Evolutionary conservation across 2,329 filamentous ascomycete genomes (phyloP).

Genomic region (Trichoderma cornu-damae): DNA sequence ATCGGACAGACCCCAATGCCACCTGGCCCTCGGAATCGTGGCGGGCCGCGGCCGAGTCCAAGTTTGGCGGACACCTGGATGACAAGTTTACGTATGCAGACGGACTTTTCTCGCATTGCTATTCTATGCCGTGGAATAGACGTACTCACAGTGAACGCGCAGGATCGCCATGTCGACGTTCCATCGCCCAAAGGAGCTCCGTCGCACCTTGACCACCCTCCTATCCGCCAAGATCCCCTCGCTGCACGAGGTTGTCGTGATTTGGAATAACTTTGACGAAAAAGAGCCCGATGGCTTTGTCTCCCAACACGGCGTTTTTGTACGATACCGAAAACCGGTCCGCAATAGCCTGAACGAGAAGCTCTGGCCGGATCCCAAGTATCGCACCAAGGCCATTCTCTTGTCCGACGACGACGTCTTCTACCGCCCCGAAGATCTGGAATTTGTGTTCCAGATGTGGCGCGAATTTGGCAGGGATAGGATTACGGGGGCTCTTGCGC

Average conservation of each 20-base stretch:
- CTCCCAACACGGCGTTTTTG: slow-evolving; percentile 30
- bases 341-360: slow-evolving; percentile 37
- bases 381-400: slow-evolving; percentile 37
- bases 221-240: slow-evolving; percentile 32
- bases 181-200: slow-evolving; percentile 34
- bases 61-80: slow-evolving; percentile 25
- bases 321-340: slow-evolving; percentile 32
- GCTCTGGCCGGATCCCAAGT: slow-evolving; percentile 34
- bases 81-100: slow-evolving; percentile 32
- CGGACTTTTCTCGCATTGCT: neutral
- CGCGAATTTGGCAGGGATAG: slow-evolving; percentile 35
- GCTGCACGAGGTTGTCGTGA: slow-evolving; percentile 35
- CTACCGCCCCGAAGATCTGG: slow-evolving; percentile 35
- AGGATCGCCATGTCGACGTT: slow-evolving; percentile 38
- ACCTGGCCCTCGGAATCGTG: slow-evolving; percentile 4
- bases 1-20: neutral
- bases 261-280: slow-evolving; percentile 36
- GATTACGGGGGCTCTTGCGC: slow-evolving; percentile 34
- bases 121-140: neutral
- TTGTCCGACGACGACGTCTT: slow-evolving; percentile 39
- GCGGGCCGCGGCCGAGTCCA: slow-evolving; percentile 20
- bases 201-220: slow-evolving; percentile 29
- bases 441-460: slow-evolving; percentile 40
- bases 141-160: neutral
- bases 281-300: slow-evolving; percentile 28